Percentiles rank a stretch among this genome's conserved stretches.
Evolutionary conservation across 2,329 filamentous ascomycete species (phyloP).

Genomic region (Fonsecaea multimorphosa): DNA sequence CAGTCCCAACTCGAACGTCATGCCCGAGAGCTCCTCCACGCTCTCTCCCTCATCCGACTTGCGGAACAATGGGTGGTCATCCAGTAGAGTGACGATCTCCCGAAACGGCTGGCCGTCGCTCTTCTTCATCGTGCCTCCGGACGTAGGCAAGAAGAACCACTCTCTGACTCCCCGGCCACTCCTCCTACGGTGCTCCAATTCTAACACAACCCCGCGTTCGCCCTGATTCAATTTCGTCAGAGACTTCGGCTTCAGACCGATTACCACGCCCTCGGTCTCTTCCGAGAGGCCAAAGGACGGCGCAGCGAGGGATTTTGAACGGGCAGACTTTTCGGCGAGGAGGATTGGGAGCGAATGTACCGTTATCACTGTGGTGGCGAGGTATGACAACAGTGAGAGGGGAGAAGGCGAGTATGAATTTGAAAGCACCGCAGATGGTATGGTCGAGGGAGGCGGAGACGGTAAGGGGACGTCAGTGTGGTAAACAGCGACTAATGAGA

Average conservation of each 20-base stretch:
- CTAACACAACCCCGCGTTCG: slow-evolving; percentile 69
- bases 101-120: slow-evolving; percentile 49
- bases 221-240: slow-evolving; percentile 22
- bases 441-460: slow-evolving; percentile 13
- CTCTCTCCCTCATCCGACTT: slow-evolving; percentile 50
- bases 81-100: slow-evolving; percentile 67
- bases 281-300: slow-evolving; percentile 81
- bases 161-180: slow-evolving; percentile 80
- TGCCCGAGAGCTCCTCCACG: slow-evolving; percentile 65
- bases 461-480: slow-evolving; percentile 77
- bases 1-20: slow-evolving; percentile 83
- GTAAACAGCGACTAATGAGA: slow-evolving; percentile 79
- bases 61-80: slow-evolving; percentile 76
- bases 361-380: slow-evolving; percentile 85
- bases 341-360: slow-evolving; percentile 76
- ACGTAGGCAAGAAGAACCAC: slow-evolving; percentile 62
- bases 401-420: slow-evolving; percentile 65
- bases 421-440: slow-evolving; percentile 34
- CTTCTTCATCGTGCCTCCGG: slow-evolving; percentile 40
- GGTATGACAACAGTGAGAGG: slow-evolving; percentile 75
- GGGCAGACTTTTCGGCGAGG: slow-evolving; percentile 74
- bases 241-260: slow-evolving; percentile 60
- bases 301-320: slow-evolving; percentile 73
- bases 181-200: slow-evolving; percentile 84
- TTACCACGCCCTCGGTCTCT: slow-evolving; percentile 76